Evolutionary conservation across 2,329 filamentous ascomycete species (phyloP), one percentile per base, ranked within the genome.

Genomic region (Neonectria sp.): DNA sequence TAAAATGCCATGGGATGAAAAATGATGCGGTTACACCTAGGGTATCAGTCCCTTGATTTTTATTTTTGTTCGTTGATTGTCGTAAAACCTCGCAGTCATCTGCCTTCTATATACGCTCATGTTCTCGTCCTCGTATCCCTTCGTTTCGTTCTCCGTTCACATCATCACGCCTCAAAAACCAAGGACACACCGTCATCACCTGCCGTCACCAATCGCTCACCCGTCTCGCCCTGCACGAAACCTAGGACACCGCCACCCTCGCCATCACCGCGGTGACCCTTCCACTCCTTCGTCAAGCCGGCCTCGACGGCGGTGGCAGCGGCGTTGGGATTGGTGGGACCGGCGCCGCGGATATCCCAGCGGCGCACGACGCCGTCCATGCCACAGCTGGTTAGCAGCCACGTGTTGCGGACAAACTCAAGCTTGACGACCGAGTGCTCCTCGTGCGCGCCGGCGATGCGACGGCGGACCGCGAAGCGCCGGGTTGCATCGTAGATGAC

Each of bases 361-460:
- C 95, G 86, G 76, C 94, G 87, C 24, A 99, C 90, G 0, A 95
- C 94, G 21, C 96, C 95, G 76, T 99, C 96, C 87, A 98, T 94
- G 9, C 96, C 96, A 73, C 92, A 95, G 70, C 90, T 94, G 2
- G 95, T 98, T 60, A 98, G 84, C 68, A 97, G 78, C 91, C 90
- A 95, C 70, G 76, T 78, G 71, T 82, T 79, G 77, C 85, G 85
- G 65, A 97, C 89, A 76, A 97, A 99, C 67, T 98, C 94, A 5
- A 98, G 90, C 82, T 97, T 95, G 68, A 98, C 95, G 24, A 99
- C 94, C 1, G 94, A 92, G 76, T 92, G 92, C n/a, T 94, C 93
- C 71, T 95, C 93, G 79, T 97, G 95, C 1, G 94, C 95, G 56
- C 92, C 92, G 57, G 88, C 87, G 71, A 98, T 93, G 77, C 95